Base-by-base conservation (phyloP, 2,329 filamentous ascomycete species). In the Akanthomyces dipterigenus region DNA sequence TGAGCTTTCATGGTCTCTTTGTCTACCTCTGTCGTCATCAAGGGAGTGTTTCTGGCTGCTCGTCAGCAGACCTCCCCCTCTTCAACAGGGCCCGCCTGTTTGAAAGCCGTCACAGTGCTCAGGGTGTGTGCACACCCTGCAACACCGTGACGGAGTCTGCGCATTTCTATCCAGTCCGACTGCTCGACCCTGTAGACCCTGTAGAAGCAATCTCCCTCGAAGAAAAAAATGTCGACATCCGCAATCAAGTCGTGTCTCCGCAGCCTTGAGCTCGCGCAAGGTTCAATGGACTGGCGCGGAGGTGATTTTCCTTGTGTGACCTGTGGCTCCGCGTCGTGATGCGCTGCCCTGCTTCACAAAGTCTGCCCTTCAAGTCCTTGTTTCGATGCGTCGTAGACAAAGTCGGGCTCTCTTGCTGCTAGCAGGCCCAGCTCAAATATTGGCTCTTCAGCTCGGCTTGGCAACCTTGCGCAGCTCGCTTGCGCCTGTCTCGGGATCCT, bases 381-480 rank as follows among this genome's bases (percentile, higher is more conserved):
- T 50, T 46, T 36, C 46, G 36, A 38, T n/a, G 20, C 46, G n/a
- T 34, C 20, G 11, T 56, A 14, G 22, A 22, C 24, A 38, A 42
- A 38, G 24, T 16, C 38, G n/a, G 11, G 14, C 6, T 54, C n/a
- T 4, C 8, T 24, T 3, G 7, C 48, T 34, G 20, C 16, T 3
- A 20, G 43, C 45, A 49, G 16, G 8, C 16, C 11, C 24, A 26
- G 18, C 22, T 34, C n/a, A 22, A 24, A 22, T 46, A 51, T 26
- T 31, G 43, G 22, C 49, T 50, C 31, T 62, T 89, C 82, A 95
- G 70, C 90, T 90, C 28, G 95, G 95, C 77, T 96, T 95, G 22
- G 95, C 95, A 63, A 97, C 95, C 80, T 99, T 99, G 73, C 95
- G 87, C 66, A 78, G 77, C 81, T 98, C 95, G 66, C 81, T 86